A percentile compares a stretch with the other conserved stretches of the same genome.
Conservation (phyloP, 345 rosid genomes). For the Arabis hirsuta region DNA sequence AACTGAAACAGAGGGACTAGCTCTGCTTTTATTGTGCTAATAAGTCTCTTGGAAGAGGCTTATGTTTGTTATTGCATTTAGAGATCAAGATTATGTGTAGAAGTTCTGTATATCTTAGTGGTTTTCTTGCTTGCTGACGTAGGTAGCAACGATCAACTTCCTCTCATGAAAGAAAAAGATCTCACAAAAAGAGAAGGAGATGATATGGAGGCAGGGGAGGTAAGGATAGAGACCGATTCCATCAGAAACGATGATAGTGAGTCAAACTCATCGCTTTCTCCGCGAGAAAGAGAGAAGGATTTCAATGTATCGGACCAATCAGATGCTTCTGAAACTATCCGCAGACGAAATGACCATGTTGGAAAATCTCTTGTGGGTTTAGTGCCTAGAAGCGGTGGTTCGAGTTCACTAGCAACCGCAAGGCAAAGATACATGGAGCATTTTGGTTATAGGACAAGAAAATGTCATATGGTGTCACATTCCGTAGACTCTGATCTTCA, state of each 20-base stretch:
- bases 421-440: constrained; percentile 50
- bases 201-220: constrained; percentile 46
- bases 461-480: constrained; percentile 56
- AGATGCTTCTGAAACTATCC: constrained; percentile 32
- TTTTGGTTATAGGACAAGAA: constrained; percentile 44
- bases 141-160: constrained; percentile 44
- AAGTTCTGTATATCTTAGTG: background rate
- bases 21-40: background rate
- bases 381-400: constrained; percentile 49
- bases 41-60: background rate
- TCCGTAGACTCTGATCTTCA: constrained; percentile 94
- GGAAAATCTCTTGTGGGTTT: constrained; percentile 42
- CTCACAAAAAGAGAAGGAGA: constrained; percentile 10
- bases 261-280: constrained; percentile 45
- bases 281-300: constrained; percentile 40
- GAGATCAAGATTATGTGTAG: constrained; percentile 7
- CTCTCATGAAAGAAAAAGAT: constrained; percentile 34
- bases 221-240: constrained; percentile 44
- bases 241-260: constrained; percentile 44
- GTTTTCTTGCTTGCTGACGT: constrained; percentile 46
- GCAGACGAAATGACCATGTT: constrained; percentile 38
- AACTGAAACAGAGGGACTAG: background rate
- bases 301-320: constrained; percentile 32
- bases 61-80: background rate
- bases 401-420: constrained; percentile 51